Evolutionary conservation across 176 grass and related monocot species (phyloP), one percentile per base, ranked within the genome.

Genomic region (Eragrostis nindensis): DNA sequence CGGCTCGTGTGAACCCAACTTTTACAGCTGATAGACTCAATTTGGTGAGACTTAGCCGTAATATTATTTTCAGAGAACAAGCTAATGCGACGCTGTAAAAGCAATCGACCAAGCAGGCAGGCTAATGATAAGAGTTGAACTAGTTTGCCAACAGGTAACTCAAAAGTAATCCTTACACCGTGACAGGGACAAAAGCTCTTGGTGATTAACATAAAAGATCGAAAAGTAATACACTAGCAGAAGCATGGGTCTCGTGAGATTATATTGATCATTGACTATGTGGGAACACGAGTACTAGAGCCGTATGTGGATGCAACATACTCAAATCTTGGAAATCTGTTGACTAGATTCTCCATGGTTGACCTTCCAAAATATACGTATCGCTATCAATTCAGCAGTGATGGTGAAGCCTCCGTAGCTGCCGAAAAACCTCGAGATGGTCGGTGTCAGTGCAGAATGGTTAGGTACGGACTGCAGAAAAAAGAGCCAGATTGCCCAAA

Each of bases 241-340:
- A 77, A 87, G 73, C 85, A 73, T 27, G 80, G 36, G 47, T 73
- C 41, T 47, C 64, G 5, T 62, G 61, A 8, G 62, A 65, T 40
- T 12, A 32, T 2, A 44, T 7, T 44, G 57, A 61, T 61, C 57
- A 32, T 75, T 68, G 77, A 86, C 72, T 55, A 29, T 21, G 36
- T 63, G 78, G 50, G 78, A 70, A 70, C 71, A 75, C 13, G 30
- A 27, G 24, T 6, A 6, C 70, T 11, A 62, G 68, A 81, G 32
- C 32, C 32, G 30, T 17, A 80, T 75, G 29, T 68, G 70, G 77
- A 86, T 16, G 68, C 62, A 80, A 7, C 21, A 47, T 29, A 39
- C 2, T 25, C n/a, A 50, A 77, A 68, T 30, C 69, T 55, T 45
- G 36, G 32, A 59, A 75, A 68, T 68, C 14, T 14, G 2, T 12